These are phyloP conservation scores for Pulicaria dysenterica DNA, from an alignment of 129 eudicot species.

Conservation along the genomic window DNA sequence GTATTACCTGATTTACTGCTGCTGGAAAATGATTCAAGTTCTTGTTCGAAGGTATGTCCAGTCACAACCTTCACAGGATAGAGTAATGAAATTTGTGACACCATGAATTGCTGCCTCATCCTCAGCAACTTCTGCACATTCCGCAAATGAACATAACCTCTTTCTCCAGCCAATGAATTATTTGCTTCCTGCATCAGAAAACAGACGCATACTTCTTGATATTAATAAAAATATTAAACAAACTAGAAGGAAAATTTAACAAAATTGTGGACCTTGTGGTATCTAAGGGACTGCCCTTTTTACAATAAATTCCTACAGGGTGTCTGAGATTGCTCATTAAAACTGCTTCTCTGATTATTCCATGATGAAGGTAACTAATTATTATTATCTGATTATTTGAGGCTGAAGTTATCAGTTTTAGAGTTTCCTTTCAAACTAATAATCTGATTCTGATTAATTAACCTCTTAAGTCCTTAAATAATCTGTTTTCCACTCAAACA, in stretches of 20 bases:
- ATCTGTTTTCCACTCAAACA: not conserved
- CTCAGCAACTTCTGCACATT: constrained; percentile 67
- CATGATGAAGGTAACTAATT: not conserved
- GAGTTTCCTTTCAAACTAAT: not conserved
- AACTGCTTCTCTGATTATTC: not conserved
- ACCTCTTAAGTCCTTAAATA: not conserved
- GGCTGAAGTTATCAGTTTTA: not conserved
- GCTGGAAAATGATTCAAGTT: constrained; percentile 77
- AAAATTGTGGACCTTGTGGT: not conserved
- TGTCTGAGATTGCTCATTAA: not conserved
- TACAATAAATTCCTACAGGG: not conserved
- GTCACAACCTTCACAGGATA: constrained; percentile 82
- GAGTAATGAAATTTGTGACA: constrained; percentile 77
- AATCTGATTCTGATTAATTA: not conserved
- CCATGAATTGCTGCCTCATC: constrained; percentile 79
- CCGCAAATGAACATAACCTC: constrained; percentile 57
- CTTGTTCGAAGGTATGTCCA: constrained; percentile 73
- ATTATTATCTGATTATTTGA: not conserved
- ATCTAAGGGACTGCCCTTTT: not conserved
- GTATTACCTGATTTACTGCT: constrained; percentile 58
- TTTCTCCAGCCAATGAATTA: constrained; percentile 75
- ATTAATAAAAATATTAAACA: not conserved
- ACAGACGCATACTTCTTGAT: not conserved
- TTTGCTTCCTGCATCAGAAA: constrained; percentile 58
- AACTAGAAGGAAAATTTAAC: not conserved